A percentile compares a stretch with the other conserved stretches of the same genome.
Conservation (phyloP, 345 rosid genomes). For the Excoecaria agallocha region DNA sequence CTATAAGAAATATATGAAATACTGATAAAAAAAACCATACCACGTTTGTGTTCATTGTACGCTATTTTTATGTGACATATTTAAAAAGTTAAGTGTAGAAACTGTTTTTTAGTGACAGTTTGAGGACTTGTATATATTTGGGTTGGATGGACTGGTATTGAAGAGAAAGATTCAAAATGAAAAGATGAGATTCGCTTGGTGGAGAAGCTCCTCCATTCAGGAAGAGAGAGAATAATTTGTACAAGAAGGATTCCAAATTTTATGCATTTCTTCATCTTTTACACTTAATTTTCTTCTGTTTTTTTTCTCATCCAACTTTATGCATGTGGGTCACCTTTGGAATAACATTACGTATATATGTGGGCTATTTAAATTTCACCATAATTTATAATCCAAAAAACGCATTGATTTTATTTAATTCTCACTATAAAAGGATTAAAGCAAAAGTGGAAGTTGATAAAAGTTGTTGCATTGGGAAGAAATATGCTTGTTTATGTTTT, state of each 20-base stretch:
- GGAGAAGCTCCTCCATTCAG: constrained; percentile 11
- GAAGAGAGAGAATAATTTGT: constrained; percentile 24
- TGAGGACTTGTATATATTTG: too few species aligned
- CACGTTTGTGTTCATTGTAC: too few species aligned
- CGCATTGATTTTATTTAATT: too few species aligned
- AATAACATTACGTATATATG: constrained; percentile 8
- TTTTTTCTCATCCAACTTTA: constrained; percentile 12
- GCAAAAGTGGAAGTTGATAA: not conserved
- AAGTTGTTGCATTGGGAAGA: constrained; percentile 27
- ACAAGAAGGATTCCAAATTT: constrained; percentile 30
- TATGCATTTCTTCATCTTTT: constrained; percentile 24
- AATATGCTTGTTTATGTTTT: constrained; percentile 9
- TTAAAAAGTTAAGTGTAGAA: too few species aligned
- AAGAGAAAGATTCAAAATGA: not conserved
- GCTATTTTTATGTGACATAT: too few species aligned
- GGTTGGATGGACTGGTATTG: not conserved
- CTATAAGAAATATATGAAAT: too few species aligned
- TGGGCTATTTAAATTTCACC: constrained; percentile 14
- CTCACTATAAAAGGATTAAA: not conserved
- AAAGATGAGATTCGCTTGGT: constrained; percentile 11
- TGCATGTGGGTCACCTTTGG: constrained; percentile 6
- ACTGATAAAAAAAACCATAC: too few species aligned
- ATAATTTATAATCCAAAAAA: too few species aligned
- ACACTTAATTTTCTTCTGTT: constrained; percentile 3
- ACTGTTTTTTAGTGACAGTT: too few species aligned